These are phyloP conservation scores for Trifolium subterraneum DNA, from an alignment of 306 rosid genomes.

Conservation along the genomic window DNA sequence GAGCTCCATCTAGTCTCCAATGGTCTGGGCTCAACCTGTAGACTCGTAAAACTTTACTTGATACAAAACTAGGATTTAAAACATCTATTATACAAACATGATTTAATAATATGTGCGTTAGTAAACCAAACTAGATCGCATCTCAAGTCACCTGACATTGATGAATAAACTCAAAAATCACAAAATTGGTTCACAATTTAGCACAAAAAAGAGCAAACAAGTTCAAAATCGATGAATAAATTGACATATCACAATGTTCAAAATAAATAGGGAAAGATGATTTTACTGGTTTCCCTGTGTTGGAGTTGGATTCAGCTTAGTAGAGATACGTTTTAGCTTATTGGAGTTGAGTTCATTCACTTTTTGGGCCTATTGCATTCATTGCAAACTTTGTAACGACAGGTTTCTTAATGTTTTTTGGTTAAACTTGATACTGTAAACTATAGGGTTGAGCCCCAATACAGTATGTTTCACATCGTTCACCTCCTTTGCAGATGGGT, in stretches of 20 bases:
- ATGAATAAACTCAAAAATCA: too few species aligned
- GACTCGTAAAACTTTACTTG: neutral
- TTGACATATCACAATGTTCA: neutral
- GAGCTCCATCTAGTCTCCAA: too few species aligned
- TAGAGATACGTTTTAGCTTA: neutral
- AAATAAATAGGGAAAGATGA: neutral
- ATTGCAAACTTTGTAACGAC: neutral
- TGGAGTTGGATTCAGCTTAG: neutral
- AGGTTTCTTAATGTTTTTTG: neutral
- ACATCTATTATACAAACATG: neutral
- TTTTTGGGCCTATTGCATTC: neutral
- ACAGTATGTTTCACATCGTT: too few species aligned
- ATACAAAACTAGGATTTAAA: neutral
- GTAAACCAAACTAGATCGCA: neutral
- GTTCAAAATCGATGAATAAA: neutral
- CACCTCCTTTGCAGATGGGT: too few species aligned
- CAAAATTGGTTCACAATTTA: neutral
- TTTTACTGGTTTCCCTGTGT: neutral
- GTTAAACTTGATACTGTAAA: neutral
- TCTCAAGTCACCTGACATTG: neutral
- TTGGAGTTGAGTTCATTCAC: neutral
- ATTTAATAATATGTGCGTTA: neutral
- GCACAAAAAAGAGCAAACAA: neutral
- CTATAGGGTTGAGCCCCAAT: neutral
- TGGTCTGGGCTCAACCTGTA: neutral